Conservation (phyloP, 768 basidiomycete genomes). For the Xerocomus potaroensis region DNA sequence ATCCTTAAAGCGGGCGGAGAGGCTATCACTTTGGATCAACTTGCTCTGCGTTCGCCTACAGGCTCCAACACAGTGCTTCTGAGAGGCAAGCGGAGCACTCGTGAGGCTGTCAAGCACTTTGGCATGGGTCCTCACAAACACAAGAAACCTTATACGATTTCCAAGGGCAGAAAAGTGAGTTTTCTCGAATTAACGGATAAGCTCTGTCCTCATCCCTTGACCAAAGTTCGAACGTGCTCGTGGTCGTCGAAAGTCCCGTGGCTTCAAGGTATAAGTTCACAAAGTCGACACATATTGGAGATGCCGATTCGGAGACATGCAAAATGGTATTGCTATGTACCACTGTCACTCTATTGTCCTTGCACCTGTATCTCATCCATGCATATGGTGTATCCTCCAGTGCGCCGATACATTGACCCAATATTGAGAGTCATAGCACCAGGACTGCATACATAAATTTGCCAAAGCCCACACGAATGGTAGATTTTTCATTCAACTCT, state of each 20-base stretch:
- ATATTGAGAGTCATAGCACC: not conserved
- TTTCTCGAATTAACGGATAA: not conserved
- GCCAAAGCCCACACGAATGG: no score
- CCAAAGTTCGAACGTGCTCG: constrained; percentile 90
- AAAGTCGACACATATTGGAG: constrained; percentile 33
- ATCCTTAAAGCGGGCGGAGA: constrained; percentile 96
- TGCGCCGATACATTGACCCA: not conserved
- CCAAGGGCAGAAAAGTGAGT: constrained; percentile 91
- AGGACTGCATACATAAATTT: no score
- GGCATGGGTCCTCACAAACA: constrained; percentile 98
- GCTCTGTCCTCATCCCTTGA: constrained; percentile 1
- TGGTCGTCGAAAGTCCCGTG: constrained; percentile 98
- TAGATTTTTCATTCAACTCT: constrained; percentile 1
- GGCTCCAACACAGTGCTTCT: constrained; percentile 94
- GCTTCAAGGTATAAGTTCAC: constrained; percentile 81
- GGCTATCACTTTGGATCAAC: constrained; percentile 91
- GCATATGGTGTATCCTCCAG: constrained; percentile 23
- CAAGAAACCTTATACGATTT: constrained; percentile 95
- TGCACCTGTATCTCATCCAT: constrained; percentile 23
- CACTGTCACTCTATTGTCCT: constrained; percentile 17
- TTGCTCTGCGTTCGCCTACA: constrained; percentile 90
- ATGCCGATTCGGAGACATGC: constrained; percentile 29
- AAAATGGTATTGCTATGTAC: constrained; percentile 29
- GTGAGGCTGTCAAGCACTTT: constrained; percentile 97
- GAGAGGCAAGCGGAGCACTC: constrained; percentile 86